phyloP scores from a whole-genome alignment of 129 eudicot species.

The Glebionis coronaria region DNA sequence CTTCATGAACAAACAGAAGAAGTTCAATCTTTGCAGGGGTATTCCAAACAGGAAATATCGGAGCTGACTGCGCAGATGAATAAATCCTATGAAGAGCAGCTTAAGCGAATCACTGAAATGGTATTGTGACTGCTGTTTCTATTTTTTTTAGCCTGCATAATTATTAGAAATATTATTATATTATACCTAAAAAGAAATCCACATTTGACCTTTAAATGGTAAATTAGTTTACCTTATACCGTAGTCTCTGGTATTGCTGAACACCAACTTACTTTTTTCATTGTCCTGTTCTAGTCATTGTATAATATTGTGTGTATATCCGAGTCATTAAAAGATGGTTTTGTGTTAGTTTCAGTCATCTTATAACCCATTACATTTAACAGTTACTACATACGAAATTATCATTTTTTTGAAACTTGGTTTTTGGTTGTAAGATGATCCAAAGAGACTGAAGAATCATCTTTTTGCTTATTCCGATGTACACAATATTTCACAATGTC shows the following conservation, averaged over 20 bases:
- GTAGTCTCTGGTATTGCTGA: conserved; percentile 31
- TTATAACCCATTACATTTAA: too few relatives aligned
- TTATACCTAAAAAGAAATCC: background rate
- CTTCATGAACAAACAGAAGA: conserved; percentile 49
- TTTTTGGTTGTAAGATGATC: too few relatives aligned
- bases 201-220: background rate
- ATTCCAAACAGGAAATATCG: conserved; percentile 42
- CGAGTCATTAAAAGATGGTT: too few relatives aligned
- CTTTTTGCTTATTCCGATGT: too few relatives aligned
- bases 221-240: background rate
- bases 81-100: conserved; percentile 66
- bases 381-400: too few relatives aligned
- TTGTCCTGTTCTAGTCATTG: too few relatives aligned
- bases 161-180: background rate
- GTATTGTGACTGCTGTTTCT: conserved; percentile 30
- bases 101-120: conserved; percentile 80
- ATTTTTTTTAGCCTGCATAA: background rate
- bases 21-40: conserved; percentile 31
- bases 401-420: too few relatives aligned
- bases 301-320: too few relatives aligned
- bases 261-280: background rate
- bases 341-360: too few relatives aligned
- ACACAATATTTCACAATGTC: too few relatives aligned
- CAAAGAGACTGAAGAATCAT: too few relatives aligned
- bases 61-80: conserved; percentile 57